Evolutionary conservation across 768 basidiomycete genomes (phyloP), one percentile per base, ranked within the genome.

Genomic region (Suillus luteus): DNA sequence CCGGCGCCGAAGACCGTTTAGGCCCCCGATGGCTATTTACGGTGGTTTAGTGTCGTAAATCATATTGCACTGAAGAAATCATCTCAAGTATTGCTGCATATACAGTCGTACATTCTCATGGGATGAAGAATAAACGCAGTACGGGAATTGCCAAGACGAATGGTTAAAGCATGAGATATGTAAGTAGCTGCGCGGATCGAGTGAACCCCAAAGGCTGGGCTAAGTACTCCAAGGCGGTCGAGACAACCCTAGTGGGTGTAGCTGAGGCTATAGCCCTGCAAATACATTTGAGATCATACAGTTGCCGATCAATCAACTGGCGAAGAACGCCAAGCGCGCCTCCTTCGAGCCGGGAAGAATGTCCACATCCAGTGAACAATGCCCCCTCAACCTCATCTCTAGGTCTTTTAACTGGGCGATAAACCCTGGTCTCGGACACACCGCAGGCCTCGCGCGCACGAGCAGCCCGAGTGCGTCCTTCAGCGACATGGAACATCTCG

Each of bases 351-450:
- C 22, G 5, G 80, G 81, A 37, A 82, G 62, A 44, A 72, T 72
- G 8, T 78, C 78, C 27, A 81, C 70, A 33, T 77, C 74, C 22
- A 78, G 57, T 9, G 81, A 75, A 19, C 43, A 43, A 11, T 40
- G 62, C 5, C 77, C 78, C 44, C 58, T 49, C 33, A 15, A 10
- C 48, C 49, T 52, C 7, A 55, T 31, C 17, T 61, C 60, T 10
- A 61, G n/a, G 64, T 49, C 76, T 66, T 80, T 81, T 59, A 83
- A 67, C 68, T 83, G 81, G 54, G 63, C 57, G 24, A 83, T n/a
- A 64, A 83, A 82, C 3, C 80, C 81, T 0, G 78, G 5, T 58
- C 83, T 83, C 2, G 82, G 82, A 19, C 71, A 77, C 8, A 79
- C 73, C 46, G 69, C 69, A 22, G 79, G 76, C n/a, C 82, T 69